Conservation (phyloP, 306 rosid species). For the Pterocarpus santalinus region DNA sequence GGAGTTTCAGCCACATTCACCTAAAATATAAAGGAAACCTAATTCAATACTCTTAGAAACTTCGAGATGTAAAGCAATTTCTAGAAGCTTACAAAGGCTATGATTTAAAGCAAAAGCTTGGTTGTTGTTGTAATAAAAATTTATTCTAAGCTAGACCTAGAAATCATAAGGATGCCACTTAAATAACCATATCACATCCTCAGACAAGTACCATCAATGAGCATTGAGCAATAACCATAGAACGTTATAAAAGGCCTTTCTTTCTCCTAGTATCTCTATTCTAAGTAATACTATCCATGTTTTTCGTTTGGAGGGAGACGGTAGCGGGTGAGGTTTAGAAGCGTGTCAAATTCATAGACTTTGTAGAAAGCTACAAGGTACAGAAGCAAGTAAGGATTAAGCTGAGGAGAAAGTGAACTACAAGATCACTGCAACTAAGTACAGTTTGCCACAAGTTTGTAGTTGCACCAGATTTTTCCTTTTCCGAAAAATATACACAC, state of each 20-base stretch:
- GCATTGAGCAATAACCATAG: not conserved
- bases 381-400: not conserved
- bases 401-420: not conserved
- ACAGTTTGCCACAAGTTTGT: not conserved
- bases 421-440: not conserved
- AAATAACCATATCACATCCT: conserved; percentile 3
- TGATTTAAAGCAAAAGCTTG: too few species aligned
- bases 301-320: not conserved
- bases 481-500: not conserved
- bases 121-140: not conserved
- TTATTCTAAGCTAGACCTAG: not conserved
- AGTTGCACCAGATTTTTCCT: too few species aligned
- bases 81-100: not conserved
- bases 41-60: not conserved
- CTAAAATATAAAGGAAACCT: conserved; percentile 11
- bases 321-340: not conserved
- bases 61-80: not conserved
- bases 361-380: not conserved
- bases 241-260: not conserved
- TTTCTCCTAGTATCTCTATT: not conserved
- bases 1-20: conserved; percentile 7
- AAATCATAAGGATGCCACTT: conserved; percentile 14
- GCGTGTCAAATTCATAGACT: not conserved
- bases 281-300: not conserved
- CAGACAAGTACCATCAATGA: not conserved